These are phyloP conservation scores for Acorus gramineus DNA, from an alignment of 106 monocot genomes.

Conservation along the genomic window DNA sequence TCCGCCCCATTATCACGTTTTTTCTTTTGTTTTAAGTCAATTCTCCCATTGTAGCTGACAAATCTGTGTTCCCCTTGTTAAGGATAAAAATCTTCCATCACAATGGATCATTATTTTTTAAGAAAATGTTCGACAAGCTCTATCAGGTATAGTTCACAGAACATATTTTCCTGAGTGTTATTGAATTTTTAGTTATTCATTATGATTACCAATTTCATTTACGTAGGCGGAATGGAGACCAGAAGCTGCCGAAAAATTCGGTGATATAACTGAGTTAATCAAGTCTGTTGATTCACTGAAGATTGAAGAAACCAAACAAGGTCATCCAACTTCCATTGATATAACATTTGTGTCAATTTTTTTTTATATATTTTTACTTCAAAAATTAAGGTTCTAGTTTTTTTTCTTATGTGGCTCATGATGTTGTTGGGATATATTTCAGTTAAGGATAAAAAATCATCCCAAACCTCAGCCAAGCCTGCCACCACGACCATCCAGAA, in stretches of 20 bases:
- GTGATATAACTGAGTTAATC: constrained; percentile 52
- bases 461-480: constrained; percentile 37
- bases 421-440: constrained; percentile 5
- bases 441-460: constrained; percentile 36
- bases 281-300: constrained; percentile 51
- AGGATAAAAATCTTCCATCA: constrained; percentile 87
- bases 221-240: constrained; percentile 93
- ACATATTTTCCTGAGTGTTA: not conserved
- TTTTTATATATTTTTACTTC: no score
- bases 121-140: constrained; percentile 78
- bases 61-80: constrained; percentile 9
- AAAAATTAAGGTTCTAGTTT: no score
- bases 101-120: constrained; percentile 77
- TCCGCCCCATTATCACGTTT: no score
- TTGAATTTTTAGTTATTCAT: not conserved
- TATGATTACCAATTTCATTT: constrained; percentile 9
- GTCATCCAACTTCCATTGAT: constrained; percentile 7
- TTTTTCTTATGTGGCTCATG: constrained; percentile 2
- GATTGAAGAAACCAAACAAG: constrained; percentile 71
- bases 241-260: constrained; percentile 66
- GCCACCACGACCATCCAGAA: constrained; percentile 30
- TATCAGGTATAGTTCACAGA: constrained; percentile 48
- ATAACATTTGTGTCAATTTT: not conserved
- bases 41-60: not conserved
- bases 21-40: not conserved